Conservation (phyloP, 129 eudicot genomes). For the Deinandra increscens region DNA sequence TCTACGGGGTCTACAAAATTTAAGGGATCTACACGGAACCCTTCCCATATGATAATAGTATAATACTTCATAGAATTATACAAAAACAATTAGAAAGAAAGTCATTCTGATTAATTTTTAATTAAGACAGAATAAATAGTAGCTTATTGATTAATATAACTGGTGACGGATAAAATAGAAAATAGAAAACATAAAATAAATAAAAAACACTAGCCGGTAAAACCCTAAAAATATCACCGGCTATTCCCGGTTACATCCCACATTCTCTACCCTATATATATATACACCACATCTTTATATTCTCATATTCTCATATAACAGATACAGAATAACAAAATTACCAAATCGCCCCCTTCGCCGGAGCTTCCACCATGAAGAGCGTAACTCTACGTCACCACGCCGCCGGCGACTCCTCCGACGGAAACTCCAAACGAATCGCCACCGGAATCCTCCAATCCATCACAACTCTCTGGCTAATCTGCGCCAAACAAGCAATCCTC, state of each 20-base stretch:
- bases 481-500: conserved; percentile 37
- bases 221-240: conserved; percentile 34
- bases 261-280: conserved; percentile 23
- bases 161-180: not conserved
- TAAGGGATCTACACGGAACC: no score
- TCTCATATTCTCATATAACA: not conserved
- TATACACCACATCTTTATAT: not conserved
- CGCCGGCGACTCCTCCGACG: conserved; percentile 17
- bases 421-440: conserved; percentile 28
- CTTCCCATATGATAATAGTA: no score
- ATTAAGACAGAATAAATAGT: not conserved
- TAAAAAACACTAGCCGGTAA: conserved; percentile 22
- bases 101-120: not conserved
- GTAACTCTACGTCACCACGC: conserved; percentile 16
- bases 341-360: not conserved
- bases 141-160: not conserved
- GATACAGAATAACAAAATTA: not conserved
- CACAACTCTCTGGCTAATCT: conserved; percentile 27
- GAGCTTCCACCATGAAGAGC: conserved; percentile 9
- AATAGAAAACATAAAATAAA: not conserved
- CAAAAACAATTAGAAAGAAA: not conserved
- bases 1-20: no score
- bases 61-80: not conserved
- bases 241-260: conserved; percentile 31
- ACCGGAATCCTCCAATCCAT: conserved; percentile 31